A percentile compares a stretch with the other conserved stretches of the same genome.
Evolutionary conservation across 2,329 filamentous ascomycete species (phyloP).

Genomic region (Claviceps digitariae): DNA sequence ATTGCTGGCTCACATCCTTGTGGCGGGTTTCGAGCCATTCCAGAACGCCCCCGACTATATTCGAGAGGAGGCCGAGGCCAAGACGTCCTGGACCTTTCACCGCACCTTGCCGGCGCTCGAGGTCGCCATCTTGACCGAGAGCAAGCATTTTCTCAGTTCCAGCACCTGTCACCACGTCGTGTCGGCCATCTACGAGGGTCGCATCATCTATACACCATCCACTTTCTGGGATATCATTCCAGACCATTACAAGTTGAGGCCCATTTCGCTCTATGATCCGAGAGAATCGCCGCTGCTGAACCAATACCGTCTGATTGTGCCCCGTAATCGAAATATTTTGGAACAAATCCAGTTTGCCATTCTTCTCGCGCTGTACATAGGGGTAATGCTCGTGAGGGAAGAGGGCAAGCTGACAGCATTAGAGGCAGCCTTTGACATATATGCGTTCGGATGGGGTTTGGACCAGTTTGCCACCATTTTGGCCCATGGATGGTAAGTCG

Average conservation of each 20-base stretch:
- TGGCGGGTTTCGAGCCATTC: constrained; percentile 75
- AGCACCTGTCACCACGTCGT: constrained; percentile 73
- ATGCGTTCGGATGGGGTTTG: constrained; percentile 64
- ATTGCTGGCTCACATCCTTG: constrained; percentile 63
- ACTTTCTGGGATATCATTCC: constrained; percentile 74
- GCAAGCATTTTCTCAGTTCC: constrained; percentile 63
- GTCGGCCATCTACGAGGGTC: constrained; percentile 67
- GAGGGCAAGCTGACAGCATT: constrained; percentile 38
- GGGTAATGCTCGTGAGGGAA: constrained; percentile 57
- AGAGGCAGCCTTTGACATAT: constrained; percentile 58
- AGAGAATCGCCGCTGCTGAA: constrained; percentile 63
- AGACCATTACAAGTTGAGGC: constrained; percentile 73
- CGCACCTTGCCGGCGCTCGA: constrained; percentile 65
- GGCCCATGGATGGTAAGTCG: constrained; percentile 50
- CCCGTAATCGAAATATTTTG: constrained; percentile 60
- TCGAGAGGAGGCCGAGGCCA: constrained; percentile 40
- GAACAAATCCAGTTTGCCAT: constrained; percentile 63
- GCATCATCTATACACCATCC: constrained; percentile 70
- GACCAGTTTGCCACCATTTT: constrained; percentile 66
- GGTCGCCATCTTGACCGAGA: constrained; percentile 70
- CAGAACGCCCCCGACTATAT: constrained; percentile 64
- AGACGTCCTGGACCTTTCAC: constrained; percentile 33
- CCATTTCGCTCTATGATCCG: constrained; percentile 70
- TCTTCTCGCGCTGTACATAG: constrained; percentile 54
- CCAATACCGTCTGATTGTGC: constrained; percentile 74